These are phyloP conservation scores for Penicillium glabrum DNA, from an alignment of 2,329 filamentous ascomycete genomes.

Conservation along the genomic window DNA sequence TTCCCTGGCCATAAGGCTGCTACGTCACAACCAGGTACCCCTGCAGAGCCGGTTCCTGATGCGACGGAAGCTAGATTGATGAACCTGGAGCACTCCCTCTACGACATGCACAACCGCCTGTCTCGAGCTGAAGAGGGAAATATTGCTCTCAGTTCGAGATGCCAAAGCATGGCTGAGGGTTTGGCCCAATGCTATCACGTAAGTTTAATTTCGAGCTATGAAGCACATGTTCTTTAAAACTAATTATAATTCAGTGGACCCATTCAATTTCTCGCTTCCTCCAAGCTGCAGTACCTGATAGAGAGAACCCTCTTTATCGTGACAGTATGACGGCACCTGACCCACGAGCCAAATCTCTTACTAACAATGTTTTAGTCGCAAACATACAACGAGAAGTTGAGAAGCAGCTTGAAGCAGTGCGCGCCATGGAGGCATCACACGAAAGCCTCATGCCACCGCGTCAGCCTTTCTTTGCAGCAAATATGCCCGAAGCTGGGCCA, in stretches of 20 bases:
- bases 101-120: constrained; percentile 74
- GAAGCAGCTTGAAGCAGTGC: constrained; percentile 60
- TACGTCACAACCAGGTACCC: constrained; percentile 77
- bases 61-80: constrained; percentile 72
- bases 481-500: constrained; percentile 59
- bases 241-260: constrained; percentile 61
- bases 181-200: constrained; percentile 71
- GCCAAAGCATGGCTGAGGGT: constrained; percentile 78
- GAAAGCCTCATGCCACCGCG: constrained; percentile 66
- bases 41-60: constrained; percentile 79
- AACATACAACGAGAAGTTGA: constrained; percentile 64
- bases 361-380: constrained; percentile 41
- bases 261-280: constrained; percentile 78
- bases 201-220: constrained; percentile 24
- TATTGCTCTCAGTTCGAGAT: constrained; percentile 75
- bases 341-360: neutral
- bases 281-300: constrained; percentile 69
- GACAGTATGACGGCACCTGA: constrained; percentile 63
- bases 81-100: constrained; percentile 76
- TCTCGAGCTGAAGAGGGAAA: constrained; percentile 81
- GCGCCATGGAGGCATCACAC: constrained; percentile 59
- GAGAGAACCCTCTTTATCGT: constrained; percentile 74
- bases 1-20: constrained; percentile 76
- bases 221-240: neutral
- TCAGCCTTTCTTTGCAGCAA: constrained; percentile 64